Base-by-base conservation (phyloP, 2,329 filamentous ascomycete species). In the Stachybotrys echinatus region DNA sequence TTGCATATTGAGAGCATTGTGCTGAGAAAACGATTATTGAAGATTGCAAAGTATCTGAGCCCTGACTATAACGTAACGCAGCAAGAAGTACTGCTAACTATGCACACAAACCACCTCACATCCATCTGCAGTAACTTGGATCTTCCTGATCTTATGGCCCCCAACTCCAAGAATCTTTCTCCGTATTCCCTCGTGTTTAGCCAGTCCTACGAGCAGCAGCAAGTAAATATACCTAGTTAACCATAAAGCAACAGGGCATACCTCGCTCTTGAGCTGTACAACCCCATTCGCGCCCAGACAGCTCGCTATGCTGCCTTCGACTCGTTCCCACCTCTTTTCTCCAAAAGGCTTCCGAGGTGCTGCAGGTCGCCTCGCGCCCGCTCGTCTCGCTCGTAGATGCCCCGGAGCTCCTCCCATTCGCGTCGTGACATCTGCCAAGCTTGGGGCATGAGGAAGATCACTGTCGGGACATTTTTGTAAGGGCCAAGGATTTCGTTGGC, bases 401-500 rank as follows among this genome's bases (percentile, higher is more conserved):
- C 76, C 47, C 80, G 77, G 54, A 96, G 80, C 23, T 94, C 81
- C 49, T 80, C 75, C 79, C 94, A 86, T 62, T 95, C 88, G 17
- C 79, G 72, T n/a, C 80, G 74, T 43, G 84, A 77, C 74, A 88
- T 89, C 46, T 80, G 78, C 19, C 78, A 81, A 1, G 85, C 85
- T 55, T 88, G 84, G 5, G 83, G 80, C 42, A 90, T 72, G 5
- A 92, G 71, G 58, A 90, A 87, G 21, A 81, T 75, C 8, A 89
- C 82, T 0, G 85, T 87, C 0, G 85, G 81, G 17, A 81, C 80
- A 20, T 73, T 74, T 12, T 85, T 79, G 42, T 86, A 73, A 0
- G 75, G 66, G 0, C 87, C 87, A 0, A 90, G 74, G 1, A 89
- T 79, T 51, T 85, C 78, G 1, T 74, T 69, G 0, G 87, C 87